phyloP scores from a whole-genome alignment of 768 basidiomycete species.

The Mrakia gelida region DNA sequence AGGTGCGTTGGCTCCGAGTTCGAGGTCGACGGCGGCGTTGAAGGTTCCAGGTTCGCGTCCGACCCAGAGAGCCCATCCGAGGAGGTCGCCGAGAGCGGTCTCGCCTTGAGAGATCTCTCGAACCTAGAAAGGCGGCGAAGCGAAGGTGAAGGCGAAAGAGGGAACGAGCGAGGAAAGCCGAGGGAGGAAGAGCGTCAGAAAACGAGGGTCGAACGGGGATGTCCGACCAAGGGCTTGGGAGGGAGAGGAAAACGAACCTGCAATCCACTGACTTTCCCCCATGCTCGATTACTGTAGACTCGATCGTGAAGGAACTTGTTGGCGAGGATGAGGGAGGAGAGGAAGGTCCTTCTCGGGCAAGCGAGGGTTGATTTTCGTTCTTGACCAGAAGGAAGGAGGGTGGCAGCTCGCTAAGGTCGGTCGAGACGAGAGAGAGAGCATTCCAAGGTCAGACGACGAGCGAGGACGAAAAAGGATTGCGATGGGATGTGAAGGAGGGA shows the following conservation, averaged over 20 bases:
- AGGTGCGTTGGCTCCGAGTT: conserved; percentile 12
- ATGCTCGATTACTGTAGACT: conserved; percentile 87
- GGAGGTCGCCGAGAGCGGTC: conserved; percentile 74
- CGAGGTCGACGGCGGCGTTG: background rate
- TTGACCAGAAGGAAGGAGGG: conserved; percentile 6
- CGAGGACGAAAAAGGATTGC: background rate
- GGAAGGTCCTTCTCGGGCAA: conserved; percentile 82
- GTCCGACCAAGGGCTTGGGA: background rate
- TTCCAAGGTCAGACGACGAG: background rate
- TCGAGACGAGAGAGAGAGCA: background rate
- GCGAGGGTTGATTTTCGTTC: conserved; percentile 48
- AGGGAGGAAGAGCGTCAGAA: background rate
- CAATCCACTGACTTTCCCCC: conserved; percentile 89
- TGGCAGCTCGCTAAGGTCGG: conserved; percentile 11
- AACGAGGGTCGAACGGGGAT: background rate
- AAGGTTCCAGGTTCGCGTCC: conserved; percentile 45
- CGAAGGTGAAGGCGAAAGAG: background rate
- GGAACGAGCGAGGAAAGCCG: background rate
- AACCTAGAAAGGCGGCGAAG: background rate
- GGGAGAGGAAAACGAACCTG: conserved; percentile 34
- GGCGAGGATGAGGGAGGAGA: conserved; percentile 80
- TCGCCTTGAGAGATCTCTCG: conserved; percentile 81
- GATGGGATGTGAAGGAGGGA: background rate
- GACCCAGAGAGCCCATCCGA: conserved; percentile 91
- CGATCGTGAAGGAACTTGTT: conserved; percentile 91